phyloP scores from a whole-genome alignment of 139 green algal species.

The Auxenochlorella protothecoides region DNA sequence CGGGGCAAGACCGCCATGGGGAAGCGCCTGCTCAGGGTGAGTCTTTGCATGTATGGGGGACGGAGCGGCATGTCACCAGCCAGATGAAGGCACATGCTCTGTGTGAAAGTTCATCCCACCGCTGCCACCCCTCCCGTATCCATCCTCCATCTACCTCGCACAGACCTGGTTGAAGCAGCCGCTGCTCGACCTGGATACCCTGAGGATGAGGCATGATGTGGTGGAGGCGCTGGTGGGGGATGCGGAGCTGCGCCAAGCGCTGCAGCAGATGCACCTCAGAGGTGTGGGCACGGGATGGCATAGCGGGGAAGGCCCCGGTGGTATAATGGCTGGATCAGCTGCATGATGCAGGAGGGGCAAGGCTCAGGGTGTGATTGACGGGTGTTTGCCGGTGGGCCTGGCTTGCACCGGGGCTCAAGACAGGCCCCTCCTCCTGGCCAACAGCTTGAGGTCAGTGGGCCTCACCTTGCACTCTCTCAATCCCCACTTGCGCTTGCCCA shows the following conservation, averaged over 20 bases:
- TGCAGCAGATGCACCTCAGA: conserved; percentile 59
- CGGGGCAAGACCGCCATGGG: conserved; percentile 83
- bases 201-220: conserved; percentile 63
- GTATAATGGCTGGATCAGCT: too few species aligned
- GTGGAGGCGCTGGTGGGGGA: conserved; percentile 74
- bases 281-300: conserved; percentile 14
- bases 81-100: neutral
- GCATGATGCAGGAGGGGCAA: too few species aligned
- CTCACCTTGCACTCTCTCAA: too few species aligned
- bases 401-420: too few species aligned
- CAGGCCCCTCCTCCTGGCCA: too few species aligned
- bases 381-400: too few species aligned
- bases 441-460: too few species aligned
- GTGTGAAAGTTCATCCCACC: neutral
- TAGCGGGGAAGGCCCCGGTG: too few species aligned
- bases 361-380: too few species aligned
- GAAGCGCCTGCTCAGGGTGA: conserved; percentile 73
- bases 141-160: too few species aligned
- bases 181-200: conserved; percentile 59
- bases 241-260: conserved; percentile 47
- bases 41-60: neutral
- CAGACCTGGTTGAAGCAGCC: conserved; percentile 94
- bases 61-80: neutral
- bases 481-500: neutral
- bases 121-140: neutral